Base-by-base conservation (phyloP, 306 rosid species). In the Senna tora region DNA sequence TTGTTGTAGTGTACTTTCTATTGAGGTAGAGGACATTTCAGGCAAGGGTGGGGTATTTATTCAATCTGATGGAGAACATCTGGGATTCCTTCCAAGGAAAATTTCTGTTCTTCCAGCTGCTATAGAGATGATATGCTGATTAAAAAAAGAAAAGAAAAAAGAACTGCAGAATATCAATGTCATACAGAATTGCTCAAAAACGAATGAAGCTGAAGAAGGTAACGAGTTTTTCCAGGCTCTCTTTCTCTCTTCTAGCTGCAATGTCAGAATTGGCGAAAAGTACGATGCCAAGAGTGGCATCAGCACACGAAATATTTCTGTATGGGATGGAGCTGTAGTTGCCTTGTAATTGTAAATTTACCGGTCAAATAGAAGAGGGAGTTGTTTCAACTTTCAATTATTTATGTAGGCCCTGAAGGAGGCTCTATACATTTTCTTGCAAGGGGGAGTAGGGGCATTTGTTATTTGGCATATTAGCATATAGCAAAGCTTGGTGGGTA, bases 21-120 rank as follows among this genome's bases (percentile, higher is more conserved):
- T 94, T 22, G 97, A 91, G 77, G 91, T 94, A 66, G 91, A 91
- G 71, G 95, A 87, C 75, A 76, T 87, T 45, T 84, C 88, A 7
- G 88, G 92, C 67, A 79, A 51, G 34, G 86, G 87, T 51, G 80
- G 75, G 56, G 67, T 91, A 62, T 85, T 81, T 69, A 89, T 94
- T 74, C 98, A 94, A 85, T 87, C 97, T 21, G 98, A 94, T 65
- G 98, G 98, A 20, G 98, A 94, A 61, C 85, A 89, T 84, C 60
- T 94, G 73, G 98, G 98, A 33, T 91, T 86, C 79, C 92, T 91
- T 77, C 97, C 97, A 0, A 89, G 86, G 82, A 94, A 83, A 74
- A 83, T 94, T 70, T 13, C 82, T 69, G 65, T 89, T 75, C 69
- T 91, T 58, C 98, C 97, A 25, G 85, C 82, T 77, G 92, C 91